These are phyloP conservation scores for Neurospora sp. DNA, from an alignment of 2,329 filamentous ascomycete species.

Conservation along the genomic window DNA sequence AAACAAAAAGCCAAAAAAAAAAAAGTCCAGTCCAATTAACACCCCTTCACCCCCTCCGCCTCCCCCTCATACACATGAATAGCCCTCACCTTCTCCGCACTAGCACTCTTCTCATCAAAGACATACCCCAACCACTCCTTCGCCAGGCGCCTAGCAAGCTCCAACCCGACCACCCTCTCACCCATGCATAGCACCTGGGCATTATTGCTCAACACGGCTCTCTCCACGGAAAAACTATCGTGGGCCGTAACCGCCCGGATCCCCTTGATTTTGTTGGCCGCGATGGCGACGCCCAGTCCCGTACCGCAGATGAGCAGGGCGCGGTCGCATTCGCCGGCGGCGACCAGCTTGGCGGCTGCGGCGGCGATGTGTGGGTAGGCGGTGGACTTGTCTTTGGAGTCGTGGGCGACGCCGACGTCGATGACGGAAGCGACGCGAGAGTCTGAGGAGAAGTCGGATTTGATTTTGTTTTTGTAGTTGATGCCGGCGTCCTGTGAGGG, in stretches of 20 bases:
- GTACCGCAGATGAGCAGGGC: constrained; percentile 79
- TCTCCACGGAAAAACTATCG: constrained; percentile 75
- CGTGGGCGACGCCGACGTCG: constrained; percentile 61
- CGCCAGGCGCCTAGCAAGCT: constrained; percentile 67
- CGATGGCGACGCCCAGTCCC: constrained; percentile 76
- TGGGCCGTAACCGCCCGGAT: constrained; percentile 84
- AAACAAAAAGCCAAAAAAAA: not conserved
- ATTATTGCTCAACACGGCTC: constrained; percentile 73
- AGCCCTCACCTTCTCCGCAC: constrained; percentile 41
- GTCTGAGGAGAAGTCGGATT: constrained; percentile 59
- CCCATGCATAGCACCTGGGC: constrained; percentile 83
- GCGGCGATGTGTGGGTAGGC: constrained; percentile 75
- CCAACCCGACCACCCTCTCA: constrained; percentile 71
- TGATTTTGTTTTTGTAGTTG: constrained; percentile 70
- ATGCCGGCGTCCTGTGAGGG: constrained; percentile 55
- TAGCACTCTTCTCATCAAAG: constrained; percentile 57
- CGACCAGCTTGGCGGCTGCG: constrained; percentile 55
- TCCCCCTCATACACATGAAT: constrained; percentile 23
- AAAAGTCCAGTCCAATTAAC: not conserved
- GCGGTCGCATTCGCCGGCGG: constrained; percentile 58
- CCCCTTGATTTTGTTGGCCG: constrained; percentile 81
- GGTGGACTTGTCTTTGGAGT: constrained; percentile 55
- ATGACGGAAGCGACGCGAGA: constrained; percentile 56
- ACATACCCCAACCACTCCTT: constrained; percentile 78
- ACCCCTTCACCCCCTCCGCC: constrained; percentile 5